Conservation (phyloP, 768 basidiomycete species). For the Serpula lacrymans region DNA sequence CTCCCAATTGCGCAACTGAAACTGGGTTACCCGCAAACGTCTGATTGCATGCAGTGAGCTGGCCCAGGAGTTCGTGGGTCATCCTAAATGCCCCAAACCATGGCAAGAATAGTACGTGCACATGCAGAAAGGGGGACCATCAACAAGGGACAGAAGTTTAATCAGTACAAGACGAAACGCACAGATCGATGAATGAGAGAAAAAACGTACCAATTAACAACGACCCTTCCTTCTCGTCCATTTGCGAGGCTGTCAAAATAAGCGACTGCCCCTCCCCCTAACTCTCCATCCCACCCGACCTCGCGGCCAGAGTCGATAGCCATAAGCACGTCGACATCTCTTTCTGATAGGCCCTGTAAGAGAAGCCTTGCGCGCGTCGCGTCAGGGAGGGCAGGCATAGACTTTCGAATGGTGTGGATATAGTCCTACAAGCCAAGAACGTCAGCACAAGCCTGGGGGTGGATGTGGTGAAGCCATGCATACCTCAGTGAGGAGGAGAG, state of each 20-base stretch:
- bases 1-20: constrained; percentile 61
- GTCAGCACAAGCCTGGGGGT: background rate
- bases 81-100: constrained; percentile 58
- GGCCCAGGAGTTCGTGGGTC: constrained; percentile 82
- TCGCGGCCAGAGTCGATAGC: constrained; percentile 64
- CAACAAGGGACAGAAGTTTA: too few species aligned
- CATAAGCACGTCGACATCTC: constrained; percentile 76
- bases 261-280: constrained; percentile 51
- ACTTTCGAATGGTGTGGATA: constrained; percentile 45
- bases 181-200: background rate
- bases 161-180: too few species aligned
- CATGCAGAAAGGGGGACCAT: too few species aligned
- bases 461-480: constrained; percentile 11
- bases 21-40: constrained; percentile 60
- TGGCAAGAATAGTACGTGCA: background rate
- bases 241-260: constrained; percentile 76
- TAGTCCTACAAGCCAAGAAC: constrained; percentile 51
- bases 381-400: constrained; percentile 77
- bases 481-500: constrained; percentile 56
- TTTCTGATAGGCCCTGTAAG: constrained; percentile 47
- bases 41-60: constrained; percentile 56
- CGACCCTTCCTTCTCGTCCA: constrained; percentile 61
- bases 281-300: constrained; percentile 58
- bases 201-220: constrained; percentile 75
- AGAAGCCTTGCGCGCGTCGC: constrained; percentile 57